These are phyloP conservation scores for Basipetospora chlamydospora DNA, from an alignment of 2,329 filamentous ascomycete species.

Conservation along the genomic window DNA sequence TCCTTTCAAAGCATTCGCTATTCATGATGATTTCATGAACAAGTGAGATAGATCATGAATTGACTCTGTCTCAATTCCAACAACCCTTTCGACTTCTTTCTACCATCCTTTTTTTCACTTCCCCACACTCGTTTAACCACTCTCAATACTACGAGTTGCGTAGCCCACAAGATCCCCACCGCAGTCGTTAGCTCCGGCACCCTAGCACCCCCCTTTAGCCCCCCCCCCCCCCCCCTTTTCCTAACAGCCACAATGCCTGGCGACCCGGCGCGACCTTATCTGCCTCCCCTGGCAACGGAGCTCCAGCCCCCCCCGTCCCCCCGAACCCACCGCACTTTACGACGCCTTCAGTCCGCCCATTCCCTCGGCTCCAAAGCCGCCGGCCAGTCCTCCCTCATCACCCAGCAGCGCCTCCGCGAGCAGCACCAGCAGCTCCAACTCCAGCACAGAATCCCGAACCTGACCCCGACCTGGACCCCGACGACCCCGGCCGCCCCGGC, in stretches of 20 bases:
- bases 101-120: too few relatives aligned
- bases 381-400: conserved; percentile 40
- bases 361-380: conserved; percentile 43
- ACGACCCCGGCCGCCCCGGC: conserved; percentile 11
- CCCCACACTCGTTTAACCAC: too few relatives aligned
- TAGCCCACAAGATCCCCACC: neutral
- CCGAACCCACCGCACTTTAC: conserved; percentile 50
- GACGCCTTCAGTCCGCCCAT: conserved; percentile 65
- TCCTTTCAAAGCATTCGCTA: too few relatives aligned
- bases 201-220: neutral
- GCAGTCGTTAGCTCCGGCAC: neutral
- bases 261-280: neutral
- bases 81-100: too few relatives aligned
- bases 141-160: too few relatives aligned
- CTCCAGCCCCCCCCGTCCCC: conserved; percentile 45
- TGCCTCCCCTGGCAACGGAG: conserved; percentile 17
- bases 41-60: too few relatives aligned
- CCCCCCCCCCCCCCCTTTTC: neutral
- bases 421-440: conserved; percentile 22
- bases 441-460: conserved; percentile 14
- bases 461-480: conserved; percentile 9
- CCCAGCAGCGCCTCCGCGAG: conserved; percentile 44
- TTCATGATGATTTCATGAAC: too few relatives aligned
- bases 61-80: too few relatives aligned
- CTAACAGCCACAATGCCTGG: neutral